Base-by-base conservation (phyloP, 257 asterid species). In the Nicotiana benthamiana region DNA sequence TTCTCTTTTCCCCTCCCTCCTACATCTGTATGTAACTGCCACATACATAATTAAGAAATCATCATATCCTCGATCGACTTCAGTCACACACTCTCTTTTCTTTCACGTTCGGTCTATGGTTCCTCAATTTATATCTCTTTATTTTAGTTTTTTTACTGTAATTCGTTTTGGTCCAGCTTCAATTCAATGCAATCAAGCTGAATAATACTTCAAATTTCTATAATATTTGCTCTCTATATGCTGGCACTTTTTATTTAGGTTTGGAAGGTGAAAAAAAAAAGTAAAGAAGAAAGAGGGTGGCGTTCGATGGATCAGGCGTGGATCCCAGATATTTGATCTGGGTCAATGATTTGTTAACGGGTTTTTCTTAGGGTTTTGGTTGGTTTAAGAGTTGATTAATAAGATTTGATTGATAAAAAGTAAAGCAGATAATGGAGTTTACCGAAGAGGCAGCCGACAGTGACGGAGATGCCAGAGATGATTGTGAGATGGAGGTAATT, bases 241-340 rank as follows among this genome's bases (percentile, higher is more conserved):
- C 75, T 34, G 53, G 18, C 10, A 67, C 13, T 30, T 30, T 3
- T 65, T 16, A 52, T 27, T 53, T 34, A 53, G 80, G 70, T 43
- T 52, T 26, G 13, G 26, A 53, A 34, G 77, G 59, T 18, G 62
- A 61, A 43, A 7, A 32, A 43, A 7, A 32, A 66, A 32, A 9
- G 22, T 48, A 30, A 17, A 30, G 75, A 65, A 16, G 74, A 7
- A 65, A 65, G 53, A 54, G 63, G 75, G 40, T 64, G 74, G 74
- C 93, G 86, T 89, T 89, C 87, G 97, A 94, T 92, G 97, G 97
- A 88, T 94, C 97, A 75, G 97, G 93, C 83, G 89, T 94, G 82
- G 97, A 97, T 65, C 98, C 98, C 36, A 32, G 36, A 32, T 32
- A 32, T 32, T 32, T 32, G 36, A 32, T 32, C 36, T 32, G 36